Evolutionary conservation across 2,329 filamentous ascomycete genomes (phyloP).

Genomic region (Dothideomycetes sp.): DNA sequence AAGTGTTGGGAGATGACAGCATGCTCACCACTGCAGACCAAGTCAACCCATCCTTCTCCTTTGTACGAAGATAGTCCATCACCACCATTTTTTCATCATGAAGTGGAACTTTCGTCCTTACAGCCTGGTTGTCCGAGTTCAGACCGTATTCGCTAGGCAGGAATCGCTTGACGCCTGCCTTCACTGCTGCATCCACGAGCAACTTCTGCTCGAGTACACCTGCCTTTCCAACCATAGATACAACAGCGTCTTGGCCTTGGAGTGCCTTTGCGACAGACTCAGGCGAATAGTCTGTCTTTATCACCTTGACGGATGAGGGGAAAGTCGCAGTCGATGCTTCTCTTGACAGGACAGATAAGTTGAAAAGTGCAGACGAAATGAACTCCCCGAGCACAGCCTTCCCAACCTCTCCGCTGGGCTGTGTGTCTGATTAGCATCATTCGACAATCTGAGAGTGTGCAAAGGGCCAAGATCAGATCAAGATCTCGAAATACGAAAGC

Average conservation of each 20-base stretch:
- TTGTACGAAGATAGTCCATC: constrained; percentile 40
- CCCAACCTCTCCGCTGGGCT: background rate
- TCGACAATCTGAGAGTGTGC: no score
- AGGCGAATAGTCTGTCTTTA: background rate
- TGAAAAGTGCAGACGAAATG: background rate
- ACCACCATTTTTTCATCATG: constrained; percentile 39
- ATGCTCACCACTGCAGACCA: constrained; percentile 48
- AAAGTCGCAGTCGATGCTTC: background rate
- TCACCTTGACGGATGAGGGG: background rate
- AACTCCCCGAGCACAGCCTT: background rate
- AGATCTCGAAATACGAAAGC: no score
- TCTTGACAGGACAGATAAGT: background rate
- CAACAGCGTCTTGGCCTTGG: constrained; percentile 45
- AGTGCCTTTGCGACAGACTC: constrained; percentile 26
- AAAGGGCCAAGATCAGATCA: no score
- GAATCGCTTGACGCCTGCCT: constrained; percentile 50
- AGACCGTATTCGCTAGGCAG: constrained; percentile 49
- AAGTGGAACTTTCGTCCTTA: constrained; percentile 34
- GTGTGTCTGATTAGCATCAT: no score
- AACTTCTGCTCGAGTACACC: constrained; percentile 34
- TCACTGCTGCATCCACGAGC: constrained; percentile 48
- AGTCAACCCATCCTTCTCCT: constrained; percentile 33
- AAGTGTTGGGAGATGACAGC: background rate
- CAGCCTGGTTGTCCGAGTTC: constrained; percentile 26
- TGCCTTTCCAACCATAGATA: constrained; percentile 35